phyloP scores from a whole-genome alignment of 305 asterid genomes.

The Caryopteris hybrid region DNA sequence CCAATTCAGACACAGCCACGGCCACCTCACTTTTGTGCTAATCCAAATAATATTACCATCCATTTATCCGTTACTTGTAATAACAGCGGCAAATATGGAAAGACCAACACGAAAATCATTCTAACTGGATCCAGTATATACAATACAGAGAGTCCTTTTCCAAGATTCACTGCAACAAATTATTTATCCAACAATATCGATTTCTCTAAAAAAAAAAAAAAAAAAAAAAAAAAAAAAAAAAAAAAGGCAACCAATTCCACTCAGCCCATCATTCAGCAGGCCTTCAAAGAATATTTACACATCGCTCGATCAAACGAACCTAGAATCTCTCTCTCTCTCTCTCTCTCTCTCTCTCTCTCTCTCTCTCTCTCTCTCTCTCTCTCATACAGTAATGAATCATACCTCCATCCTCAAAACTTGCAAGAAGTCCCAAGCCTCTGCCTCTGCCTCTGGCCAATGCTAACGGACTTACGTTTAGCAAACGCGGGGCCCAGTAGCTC shows the following conservation, averaged over 20 bases:
- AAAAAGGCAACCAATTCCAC: conserved; percentile 36
- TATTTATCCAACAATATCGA: conserved; percentile 66
- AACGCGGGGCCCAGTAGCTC: conserved; percentile 83
- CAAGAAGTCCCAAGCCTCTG: conserved; percentile 99
- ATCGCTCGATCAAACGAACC: conserved; percentile 30
- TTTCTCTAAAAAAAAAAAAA: conserved; percentile 24
- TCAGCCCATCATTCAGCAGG: conserved; percentile 36
- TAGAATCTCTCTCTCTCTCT: conserved; percentile 29
- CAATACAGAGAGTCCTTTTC: conserved; percentile 23
- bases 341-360: no score
- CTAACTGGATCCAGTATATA: conserved; percentile 19
- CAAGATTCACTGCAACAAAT: conserved; percentile 37
- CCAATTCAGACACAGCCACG: not conserved
- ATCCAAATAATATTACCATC: conserved; percentile 17
- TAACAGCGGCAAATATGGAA: no score
- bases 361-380: conserved; percentile 25
- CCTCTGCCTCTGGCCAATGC: conserved; percentile 66
- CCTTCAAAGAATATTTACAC: conserved; percentile 76
- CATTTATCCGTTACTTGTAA: no score
- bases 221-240: conserved; percentile 18
- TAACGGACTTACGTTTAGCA: conserved; percentile 46
- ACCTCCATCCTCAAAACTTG: conserved; percentile 75
- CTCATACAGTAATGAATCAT: conserved; percentile 14
- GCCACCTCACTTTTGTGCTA: conserved; percentile 19
- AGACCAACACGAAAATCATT: not conserved